Conservation (phyloP, 75 land plant species). For the Chamaecyparis obtusa region DNA sequence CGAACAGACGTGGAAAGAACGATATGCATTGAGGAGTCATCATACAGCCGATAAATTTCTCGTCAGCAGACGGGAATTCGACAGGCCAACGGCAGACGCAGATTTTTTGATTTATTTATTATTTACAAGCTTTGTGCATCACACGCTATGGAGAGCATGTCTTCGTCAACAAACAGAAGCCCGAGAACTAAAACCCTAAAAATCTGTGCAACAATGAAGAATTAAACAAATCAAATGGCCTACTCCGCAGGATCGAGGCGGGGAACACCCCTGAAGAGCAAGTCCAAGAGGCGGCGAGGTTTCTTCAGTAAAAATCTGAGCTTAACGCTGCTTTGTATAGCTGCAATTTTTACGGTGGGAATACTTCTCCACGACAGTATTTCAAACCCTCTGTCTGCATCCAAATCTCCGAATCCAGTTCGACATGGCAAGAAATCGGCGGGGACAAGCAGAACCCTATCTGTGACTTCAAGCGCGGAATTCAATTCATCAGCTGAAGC, state of each 20-base stretch:
- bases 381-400: constrained; percentile 32
- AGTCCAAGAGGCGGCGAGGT: neutral
- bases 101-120: neutral
- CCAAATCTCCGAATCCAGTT: neutral
- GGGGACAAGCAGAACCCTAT: neutral
- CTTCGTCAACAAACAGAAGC: too few species aligned
- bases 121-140: neutral
- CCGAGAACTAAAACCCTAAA: neutral
- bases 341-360: constrained; percentile 47
- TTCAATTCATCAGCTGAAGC: constrained; percentile 28
- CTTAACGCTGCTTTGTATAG: constrained; percentile 13
- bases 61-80: neutral
- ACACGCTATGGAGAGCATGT: neutral
- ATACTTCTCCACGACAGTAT: constrained; percentile 40
- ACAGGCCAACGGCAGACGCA: neutral
- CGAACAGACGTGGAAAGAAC: neutral
- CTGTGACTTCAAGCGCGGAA: neutral
- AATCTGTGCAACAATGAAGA: neutral
- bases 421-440: neutral
- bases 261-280: neutral
- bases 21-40: neutral
- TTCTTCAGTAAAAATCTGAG: neutral
- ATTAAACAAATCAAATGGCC: neutral
- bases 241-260: constrained; percentile 5
- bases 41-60: neutral